phyloP scores from a whole-genome alignment of 1,139 yeast genomes.

The Blastobotrys persicus region DNA sequence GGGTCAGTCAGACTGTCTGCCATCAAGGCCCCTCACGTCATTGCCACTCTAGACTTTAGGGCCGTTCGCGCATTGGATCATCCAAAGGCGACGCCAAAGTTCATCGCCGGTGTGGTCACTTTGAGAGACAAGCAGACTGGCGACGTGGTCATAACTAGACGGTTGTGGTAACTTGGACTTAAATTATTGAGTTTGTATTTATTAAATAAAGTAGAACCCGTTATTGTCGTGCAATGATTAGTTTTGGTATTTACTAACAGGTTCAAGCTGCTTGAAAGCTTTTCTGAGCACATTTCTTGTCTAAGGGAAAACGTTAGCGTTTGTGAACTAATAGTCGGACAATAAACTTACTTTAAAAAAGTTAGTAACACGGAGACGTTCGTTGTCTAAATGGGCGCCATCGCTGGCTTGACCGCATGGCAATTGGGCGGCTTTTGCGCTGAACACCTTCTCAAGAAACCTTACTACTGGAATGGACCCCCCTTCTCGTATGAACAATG shows the following conservation, averaged over 20 bases:
- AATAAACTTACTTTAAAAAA: slow-evolving; percentile 52
- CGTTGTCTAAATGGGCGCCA: slow-evolving; percentile 89
- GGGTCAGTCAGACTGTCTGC: slow-evolving; percentile 20
- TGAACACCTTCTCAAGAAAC: slow-evolving; percentile 73
- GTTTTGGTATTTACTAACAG: not conserved
- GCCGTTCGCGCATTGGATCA: slow-evolving; percentile 25
- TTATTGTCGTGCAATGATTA: no score
- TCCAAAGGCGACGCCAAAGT: slow-evolving; percentile 23
- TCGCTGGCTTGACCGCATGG: slow-evolving; percentile 97
- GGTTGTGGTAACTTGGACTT: slow-evolving; percentile 15
- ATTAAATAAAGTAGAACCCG: no score
- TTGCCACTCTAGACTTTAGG: slow-evolving; percentile 21
- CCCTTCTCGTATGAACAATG: slow-evolving; percentile 88
- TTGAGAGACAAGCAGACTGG: slow-evolving; percentile 4
- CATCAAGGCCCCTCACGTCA: slow-evolving; percentile 10
- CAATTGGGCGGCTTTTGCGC: slow-evolving; percentile 89
- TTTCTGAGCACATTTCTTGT: slow-evolving; percentile 7
- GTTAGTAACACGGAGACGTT: slow-evolving; percentile 74
- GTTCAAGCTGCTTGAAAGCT: slow-evolving; percentile 5
- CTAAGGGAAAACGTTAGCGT: not conserved
- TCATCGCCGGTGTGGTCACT: slow-evolving; percentile 15
- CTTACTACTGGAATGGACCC: slow-evolving; percentile 93
- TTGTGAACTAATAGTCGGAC: no score
- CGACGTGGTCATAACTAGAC: slow-evolving; percentile 2
- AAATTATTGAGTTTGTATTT: slow-evolving; percentile 1